phyloP scores from a whole-genome alignment of 345 rosid genomes.

The Balakata baccata region DNA sequence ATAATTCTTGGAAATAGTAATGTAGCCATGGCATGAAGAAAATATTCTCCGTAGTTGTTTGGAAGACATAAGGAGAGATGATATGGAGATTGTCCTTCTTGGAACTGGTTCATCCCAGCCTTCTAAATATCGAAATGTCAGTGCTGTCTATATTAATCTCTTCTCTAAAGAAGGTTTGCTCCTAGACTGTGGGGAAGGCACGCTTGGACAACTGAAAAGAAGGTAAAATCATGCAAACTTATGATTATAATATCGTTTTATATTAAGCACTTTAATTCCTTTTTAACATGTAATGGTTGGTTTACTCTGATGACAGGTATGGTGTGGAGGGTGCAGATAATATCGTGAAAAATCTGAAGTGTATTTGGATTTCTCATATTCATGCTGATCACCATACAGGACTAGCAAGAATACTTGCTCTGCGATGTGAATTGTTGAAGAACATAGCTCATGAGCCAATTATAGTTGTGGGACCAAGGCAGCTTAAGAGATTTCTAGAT shows the following conservation, averaged over 20 bases:
- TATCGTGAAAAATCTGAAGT: conserved; percentile 58
- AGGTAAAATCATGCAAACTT: conserved; percentile 36
- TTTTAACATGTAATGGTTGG: neutral
- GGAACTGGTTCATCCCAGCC: conserved; percentile 99
- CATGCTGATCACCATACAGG: conserved; percentile 96
- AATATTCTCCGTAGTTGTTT: conserved; percentile 64
- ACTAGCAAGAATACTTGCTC: conserved; percentile 79
- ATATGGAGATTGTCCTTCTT: conserved; percentile 82
- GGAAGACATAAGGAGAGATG: conserved; percentile 69
- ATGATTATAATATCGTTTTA: neutral
- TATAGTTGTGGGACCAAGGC: conserved; percentile 72
- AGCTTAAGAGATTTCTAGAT: conserved; percentile 71
- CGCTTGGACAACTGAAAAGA: conserved; percentile 89
- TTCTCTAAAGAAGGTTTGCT: conserved; percentile 76
- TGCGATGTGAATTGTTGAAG: conserved; percentile 66
- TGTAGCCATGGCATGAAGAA: conserved; percentile 64
- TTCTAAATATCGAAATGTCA: conserved; percentile 89
- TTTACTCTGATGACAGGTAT: conserved; percentile 39
- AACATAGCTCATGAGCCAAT: conserved; percentile 66
- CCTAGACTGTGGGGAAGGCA: conserved; percentile 95
- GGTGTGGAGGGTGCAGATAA: conserved; percentile 74
- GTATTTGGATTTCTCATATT: conserved; percentile 93
- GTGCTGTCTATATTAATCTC: conserved; percentile 66
- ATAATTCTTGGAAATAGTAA: conserved; percentile 17
- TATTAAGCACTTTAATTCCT: neutral